Evolutionary conservation across 352 stramenopile species (phyloP).

Genomic region (Phytophthora ramorum): DNA sequence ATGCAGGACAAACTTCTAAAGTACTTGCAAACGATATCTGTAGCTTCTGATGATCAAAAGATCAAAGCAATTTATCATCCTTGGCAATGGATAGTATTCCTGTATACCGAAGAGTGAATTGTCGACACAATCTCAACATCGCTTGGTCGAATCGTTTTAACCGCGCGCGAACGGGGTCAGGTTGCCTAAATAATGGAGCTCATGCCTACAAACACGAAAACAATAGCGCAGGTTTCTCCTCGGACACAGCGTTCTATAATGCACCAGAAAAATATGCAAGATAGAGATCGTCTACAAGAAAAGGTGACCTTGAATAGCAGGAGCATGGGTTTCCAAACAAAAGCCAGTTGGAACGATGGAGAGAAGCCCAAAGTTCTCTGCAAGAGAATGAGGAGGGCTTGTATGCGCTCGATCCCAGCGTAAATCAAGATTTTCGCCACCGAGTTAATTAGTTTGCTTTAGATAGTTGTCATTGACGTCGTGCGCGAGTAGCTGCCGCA

Average conservation of each 20-base stretch:
- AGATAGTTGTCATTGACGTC: slow-evolving; percentile 1
- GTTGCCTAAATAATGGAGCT: not conserved
- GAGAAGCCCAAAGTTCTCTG: slow-evolving; percentile 27
- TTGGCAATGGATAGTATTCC: no score
- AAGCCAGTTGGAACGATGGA: slow-evolving; percentile 35
- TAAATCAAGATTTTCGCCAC: slow-evolving; percentile 18
- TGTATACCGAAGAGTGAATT: no score
- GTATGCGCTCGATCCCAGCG: slow-evolving; percentile 17
- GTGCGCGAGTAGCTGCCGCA: slow-evolving; percentile 29
- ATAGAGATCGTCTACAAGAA: slow-evolving; percentile 37
- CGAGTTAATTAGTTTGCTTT: not conserved
- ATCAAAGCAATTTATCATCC: no score
- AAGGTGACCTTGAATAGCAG: slow-evolving; percentile 26
- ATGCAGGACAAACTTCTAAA: no score
- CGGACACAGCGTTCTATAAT: slow-evolving; percentile 23
- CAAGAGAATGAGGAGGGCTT: slow-evolving; percentile 12
- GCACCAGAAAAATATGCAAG: slow-evolving; percentile 29
- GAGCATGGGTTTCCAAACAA: slow-evolving; percentile 37
- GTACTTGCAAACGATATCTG: no score
- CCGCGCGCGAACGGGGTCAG: not conserved
- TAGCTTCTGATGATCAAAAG: no score
- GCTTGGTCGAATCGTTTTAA: not conserved
- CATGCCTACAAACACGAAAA: not conserved
- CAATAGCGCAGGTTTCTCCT: not conserved
- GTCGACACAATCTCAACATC: no score